These are phyloP conservation scores for Globisporangium parvum DNA, from an alignment of 352 stramenopile species.

Conservation along the genomic window DNA sequence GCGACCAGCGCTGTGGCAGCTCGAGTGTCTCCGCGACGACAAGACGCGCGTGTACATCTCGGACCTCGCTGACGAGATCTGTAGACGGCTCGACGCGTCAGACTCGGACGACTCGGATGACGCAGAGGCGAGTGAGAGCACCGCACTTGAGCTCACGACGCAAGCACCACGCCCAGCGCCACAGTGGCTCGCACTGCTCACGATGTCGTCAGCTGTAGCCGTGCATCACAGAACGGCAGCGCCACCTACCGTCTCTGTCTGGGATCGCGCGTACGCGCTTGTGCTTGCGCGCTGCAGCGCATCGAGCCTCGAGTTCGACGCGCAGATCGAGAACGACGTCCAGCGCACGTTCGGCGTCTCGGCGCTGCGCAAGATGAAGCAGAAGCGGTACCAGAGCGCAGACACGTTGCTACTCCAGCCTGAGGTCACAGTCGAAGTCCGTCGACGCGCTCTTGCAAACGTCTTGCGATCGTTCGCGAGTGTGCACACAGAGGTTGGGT, in stretches of 20 bases:
- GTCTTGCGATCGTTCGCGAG: constrained; percentile 59
- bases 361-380: constrained; percentile 29
- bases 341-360: constrained; percentile 62
- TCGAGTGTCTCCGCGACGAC: constrained; percentile 39
- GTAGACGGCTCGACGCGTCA: constrained; percentile 31
- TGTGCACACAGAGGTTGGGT: constrained; percentile 63
- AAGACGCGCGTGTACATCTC: constrained; percentile 38
- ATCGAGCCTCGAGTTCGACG: constrained; percentile 35
- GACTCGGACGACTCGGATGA: constrained; percentile 25
- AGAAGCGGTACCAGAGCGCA: constrained; percentile 17
- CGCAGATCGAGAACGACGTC: constrained; percentile 68
- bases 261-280: constrained; percentile 40
- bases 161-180: not conserved
- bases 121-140: not conserved
- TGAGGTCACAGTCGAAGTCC: constrained; percentile 18
- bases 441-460: constrained; percentile 41
- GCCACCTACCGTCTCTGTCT: not conserved
- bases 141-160: no score
- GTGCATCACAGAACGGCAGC: no score
- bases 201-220: not conserved
- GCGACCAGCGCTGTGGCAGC: constrained; percentile 35
- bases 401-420: constrained; percentile 2
- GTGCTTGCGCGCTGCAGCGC: constrained; percentile 39
- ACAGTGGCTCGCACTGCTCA: constrained; percentile 12
- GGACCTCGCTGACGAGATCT: constrained; percentile 52